These are phyloP conservation scores for Pythium biforme DNA, from an alignment of 352 stramenopile species.

Conservation along the genomic window DNA sequence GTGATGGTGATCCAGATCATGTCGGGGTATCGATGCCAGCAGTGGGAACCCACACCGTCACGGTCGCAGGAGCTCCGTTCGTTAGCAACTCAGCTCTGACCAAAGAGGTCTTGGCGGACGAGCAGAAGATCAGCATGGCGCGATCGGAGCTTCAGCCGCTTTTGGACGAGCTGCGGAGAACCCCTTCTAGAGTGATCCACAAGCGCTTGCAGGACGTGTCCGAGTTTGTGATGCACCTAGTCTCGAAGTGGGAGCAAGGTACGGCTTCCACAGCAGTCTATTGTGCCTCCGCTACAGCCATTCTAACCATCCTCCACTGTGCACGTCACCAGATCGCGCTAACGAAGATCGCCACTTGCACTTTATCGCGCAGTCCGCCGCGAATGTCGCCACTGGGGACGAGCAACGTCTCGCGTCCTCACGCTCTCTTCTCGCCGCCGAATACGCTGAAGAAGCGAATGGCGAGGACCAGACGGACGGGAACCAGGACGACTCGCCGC, in stretches of 20 bases:
- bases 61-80: background rate
- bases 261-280: background rate
- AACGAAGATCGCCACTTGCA: constrained; percentile 28
- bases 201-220: constrained; percentile 77
- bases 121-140: constrained; percentile 64
- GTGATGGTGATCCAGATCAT: background rate
- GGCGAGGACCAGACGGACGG: constrained; percentile 12
- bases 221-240: constrained; percentile 65
- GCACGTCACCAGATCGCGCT: constrained; percentile 11
- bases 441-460: constrained; percentile 1
- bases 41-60: background rate
- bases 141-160: constrained; percentile 60
- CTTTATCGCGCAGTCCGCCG: constrained; percentile 25
- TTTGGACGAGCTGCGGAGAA: constrained; percentile 53
- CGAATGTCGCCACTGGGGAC: constrained; percentile 8
- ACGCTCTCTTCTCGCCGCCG: constrained; percentile 6
- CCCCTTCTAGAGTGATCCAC: constrained; percentile 61
- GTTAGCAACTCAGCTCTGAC: constrained; percentile 15
- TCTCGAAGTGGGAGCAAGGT: constrained; percentile 75
- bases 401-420: constrained; percentile 8
- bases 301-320: background rate
- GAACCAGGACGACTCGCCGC: constrained; percentile 2
- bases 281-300: background rate
- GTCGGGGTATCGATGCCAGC: background rate
- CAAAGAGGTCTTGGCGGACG: constrained; percentile 49